Evolutionary conservation across 805 yeast species (phyloP).

Genomic region (Ogataea degrootiae): DNA sequence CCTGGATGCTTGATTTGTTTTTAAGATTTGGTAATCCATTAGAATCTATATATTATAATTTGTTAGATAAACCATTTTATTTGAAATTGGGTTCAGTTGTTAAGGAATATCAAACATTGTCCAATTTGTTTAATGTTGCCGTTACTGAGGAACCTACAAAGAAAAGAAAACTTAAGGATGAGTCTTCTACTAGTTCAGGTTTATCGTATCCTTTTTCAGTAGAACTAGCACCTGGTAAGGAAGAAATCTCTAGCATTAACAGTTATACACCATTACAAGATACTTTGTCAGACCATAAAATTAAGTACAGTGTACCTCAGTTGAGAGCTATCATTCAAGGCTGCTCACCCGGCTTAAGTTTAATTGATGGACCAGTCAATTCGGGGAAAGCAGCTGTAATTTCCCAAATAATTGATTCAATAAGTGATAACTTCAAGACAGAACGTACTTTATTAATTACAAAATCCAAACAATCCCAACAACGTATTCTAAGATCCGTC

Average conservation of each 20-base stretch:
- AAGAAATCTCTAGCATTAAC: background rate
- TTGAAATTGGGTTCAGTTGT: slow-evolving; percentile 23
- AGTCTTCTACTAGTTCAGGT: no score
- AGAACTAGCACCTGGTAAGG: background rate
- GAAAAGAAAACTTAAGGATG: slow-evolving; percentile 4
- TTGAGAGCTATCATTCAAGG: slow-evolving; percentile 3
- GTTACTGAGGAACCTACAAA: background rate
- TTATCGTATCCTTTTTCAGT: background rate
- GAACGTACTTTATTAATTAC: slow-evolving; percentile 29
- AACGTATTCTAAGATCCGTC: slow-evolving; percentile 11
- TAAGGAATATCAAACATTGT: slow-evolving; percentile 1
- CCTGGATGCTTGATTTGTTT: slow-evolving; percentile 31
- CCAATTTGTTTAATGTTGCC: background rate
- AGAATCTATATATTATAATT: slow-evolving; percentile 6
- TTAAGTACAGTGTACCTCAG: slow-evolving; percentile 1
- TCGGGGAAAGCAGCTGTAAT: slow-evolving; percentile 31
- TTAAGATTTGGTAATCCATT: slow-evolving; percentile 30
- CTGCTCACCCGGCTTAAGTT: slow-evolving; percentile 10
- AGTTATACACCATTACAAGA: background rate
- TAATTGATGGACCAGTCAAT: slow-evolving; percentile 18
- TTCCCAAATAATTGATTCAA: slow-evolving; percentile 18
- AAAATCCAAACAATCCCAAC: slow-evolving; percentile 1
- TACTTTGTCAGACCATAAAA: no score
- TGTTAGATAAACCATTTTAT: slow-evolving; percentile 5
- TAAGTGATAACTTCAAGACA: slow-evolving; percentile 18